Evolutionary conservation across 129 eudicot genomes (phyloP), one percentile per base, ranked within the genome.

Genomic region (Centaurea solstitialis): DNA sequence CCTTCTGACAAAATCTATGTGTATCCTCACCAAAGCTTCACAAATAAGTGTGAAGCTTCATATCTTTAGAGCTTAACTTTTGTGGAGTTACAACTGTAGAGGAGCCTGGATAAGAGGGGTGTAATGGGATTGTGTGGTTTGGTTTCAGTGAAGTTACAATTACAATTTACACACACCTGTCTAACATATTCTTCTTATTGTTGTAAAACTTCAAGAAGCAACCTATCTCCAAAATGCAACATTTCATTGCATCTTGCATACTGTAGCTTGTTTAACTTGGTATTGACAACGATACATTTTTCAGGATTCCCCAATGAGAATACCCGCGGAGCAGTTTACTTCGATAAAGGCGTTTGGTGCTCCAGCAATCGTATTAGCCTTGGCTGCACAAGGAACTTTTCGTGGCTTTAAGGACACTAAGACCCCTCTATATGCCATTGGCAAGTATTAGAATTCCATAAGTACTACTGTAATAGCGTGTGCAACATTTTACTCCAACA

Each of bases 371-470:
- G 98, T 95, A 67, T 85, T 95, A 72, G 98, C 99, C 22, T 93
- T 95, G 77, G 98, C 99, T 73, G 98, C 98, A 65, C 99, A 95
- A 89, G 98, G 99, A 83, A 87, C 95, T 37, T 95, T 95, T 69
- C 92, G 99, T 72, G 98, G 98, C 71, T 89, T 95, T 83, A 95
- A 93, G 84, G 99, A 95, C 78, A 95, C 98, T 0, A 93, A 89
- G 82, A 95, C 99, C 73, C 99, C 98, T 82, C 76, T 95, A 66
- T 95, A 87, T 88, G 99, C 98, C 39, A 87, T 95, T 82, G 99
- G 99, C 81, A 89, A 89, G 98, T 87, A 80, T 85, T 78, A 68
- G 43, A 39, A 15, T 24, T 39, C 33, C 12, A 39, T 62, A 28
- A 12, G 66, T 28, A 53, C 68, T 26, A 26, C n/a, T n/a, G n/a